Evolutionary conservation across 2,329 filamentous ascomycete species (phyloP).

Genomic region (Ilyonectria robusta): DNA sequence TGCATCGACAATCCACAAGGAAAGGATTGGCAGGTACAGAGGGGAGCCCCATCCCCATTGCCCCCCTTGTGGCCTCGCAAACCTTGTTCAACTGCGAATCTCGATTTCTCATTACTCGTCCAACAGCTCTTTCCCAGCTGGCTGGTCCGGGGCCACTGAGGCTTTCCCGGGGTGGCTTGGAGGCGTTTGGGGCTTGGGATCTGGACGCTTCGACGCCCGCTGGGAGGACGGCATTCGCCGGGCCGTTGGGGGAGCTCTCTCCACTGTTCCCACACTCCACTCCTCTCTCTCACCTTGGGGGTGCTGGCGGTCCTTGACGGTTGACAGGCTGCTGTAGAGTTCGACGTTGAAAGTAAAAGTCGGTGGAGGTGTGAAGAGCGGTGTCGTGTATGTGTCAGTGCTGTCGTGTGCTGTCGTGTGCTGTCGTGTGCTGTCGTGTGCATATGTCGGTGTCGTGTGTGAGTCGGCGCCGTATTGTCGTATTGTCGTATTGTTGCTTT

Average conservation of each 20-base stretch:
- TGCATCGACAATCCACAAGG: background rate
- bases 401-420: background rate
- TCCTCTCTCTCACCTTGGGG: background rate
- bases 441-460: background rate
- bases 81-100: background rate
- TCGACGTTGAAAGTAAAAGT: background rate
- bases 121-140: background rate
- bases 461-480: background rate
- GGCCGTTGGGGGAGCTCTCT: conserved; percentile 31
- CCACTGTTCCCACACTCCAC: conserved; percentile 1
- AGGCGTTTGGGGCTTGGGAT: conserved; percentile 33
- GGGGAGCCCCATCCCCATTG: background rate
- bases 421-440: background rate
- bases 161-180: conserved; percentile 26
- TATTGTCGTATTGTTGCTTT: too few species aligned
- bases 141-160: conserved; percentile 3
- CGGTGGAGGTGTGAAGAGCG: background rate
- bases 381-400: background rate
- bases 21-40: conserved; percentile 1
- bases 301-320: background rate
- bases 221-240: conserved; percentile 38
- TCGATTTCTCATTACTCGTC: background rate
- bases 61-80: background rate
- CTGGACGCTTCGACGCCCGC: conserved; percentile 38
- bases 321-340: background rate